Base-by-base conservation (phyloP, 495 filamentous ascomycete species). In the Aspergillus leporis region DNA sequence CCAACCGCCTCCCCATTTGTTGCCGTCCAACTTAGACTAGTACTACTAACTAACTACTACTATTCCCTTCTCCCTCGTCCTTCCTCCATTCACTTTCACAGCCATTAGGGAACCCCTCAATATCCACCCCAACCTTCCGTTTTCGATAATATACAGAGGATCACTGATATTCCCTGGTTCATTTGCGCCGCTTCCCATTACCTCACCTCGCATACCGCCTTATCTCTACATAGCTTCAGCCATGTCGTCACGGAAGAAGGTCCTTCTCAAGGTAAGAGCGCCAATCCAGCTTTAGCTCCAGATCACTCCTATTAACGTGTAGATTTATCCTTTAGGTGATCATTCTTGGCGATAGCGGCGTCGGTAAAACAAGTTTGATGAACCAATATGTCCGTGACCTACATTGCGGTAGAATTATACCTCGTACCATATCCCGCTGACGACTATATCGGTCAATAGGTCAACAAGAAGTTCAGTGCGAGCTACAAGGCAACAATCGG, bases 401-500 rank as follows among this genome's bases (percentile, higher is more conserved):
- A 10, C 18, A 47, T 22, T 47, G 21, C 10, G 19, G 43, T 8
- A 3, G 19, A 47, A 47, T 23, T n/a, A 47, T 47, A 14, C 16
- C 8, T 47, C 19, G 43, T 23, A 47, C 43, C 43, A 23, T 22
- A 47, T 23, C 43, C 43, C 21, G 19, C 43, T 74, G 63, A 74
- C 63, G 19, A 47, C 25, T 49, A 7, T 34, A 51, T 59, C 36
- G 9, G 21, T 43, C 6, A 46, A 36, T 61, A 98, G 93, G 93
- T 99, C 87, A 98, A 99, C 81, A 99, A 98, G 79, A 98, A 98
- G 70, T 99, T 99, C 84, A 96, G 92, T 72, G 92, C 91, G 60
- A 97, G 93, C 79, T 99, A 99, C 83, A 99, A 99, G 76, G 94
- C 94, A 28, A 99, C 94, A 19, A 98, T 98, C 71, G 95, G 95